These are phyloP conservation scores for Barnettozyma californica DNA, from an alignment of 805 yeast species.

Conservation along the genomic window DNA sequence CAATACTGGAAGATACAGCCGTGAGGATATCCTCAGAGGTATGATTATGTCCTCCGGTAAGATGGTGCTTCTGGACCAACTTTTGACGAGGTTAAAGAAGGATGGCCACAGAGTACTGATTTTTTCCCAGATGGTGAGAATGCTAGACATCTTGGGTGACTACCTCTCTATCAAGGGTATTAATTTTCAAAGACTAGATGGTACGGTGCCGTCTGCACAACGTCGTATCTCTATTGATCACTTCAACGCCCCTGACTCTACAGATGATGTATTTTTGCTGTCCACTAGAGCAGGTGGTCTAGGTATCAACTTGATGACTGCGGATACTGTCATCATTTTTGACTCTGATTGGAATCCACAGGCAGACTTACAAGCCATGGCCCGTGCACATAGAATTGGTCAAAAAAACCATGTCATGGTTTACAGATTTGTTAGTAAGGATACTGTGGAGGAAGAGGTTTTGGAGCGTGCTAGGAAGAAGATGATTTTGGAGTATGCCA, in stretches of 20 bases:
- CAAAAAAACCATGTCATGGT: conserved; percentile 98
- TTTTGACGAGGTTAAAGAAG: conserved; percentile 73
- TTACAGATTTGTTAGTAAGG: conserved; percentile 94
- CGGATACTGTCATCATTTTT: conserved; percentile 96
- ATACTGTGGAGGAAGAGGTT: conserved; percentile 96
- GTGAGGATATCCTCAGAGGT: conserved; percentile 83
- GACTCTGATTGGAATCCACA: conserved; percentile 99
- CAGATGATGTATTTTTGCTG: conserved; percentile 83
- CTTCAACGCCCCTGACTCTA: conserved; percentile 88
- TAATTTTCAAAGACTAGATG: conserved; percentile 89
- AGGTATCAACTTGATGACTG: conserved; percentile 98
- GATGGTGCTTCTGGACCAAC: conserved; percentile 91
- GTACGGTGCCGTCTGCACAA: conserved; percentile 92
- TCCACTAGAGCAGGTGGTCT: conserved; percentile 98
- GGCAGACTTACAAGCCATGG: conserved; percentile 99
- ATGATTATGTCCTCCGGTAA: conserved; percentile 97
- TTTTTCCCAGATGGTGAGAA: conserved; percentile 95
- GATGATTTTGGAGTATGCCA: conserved; percentile 97
- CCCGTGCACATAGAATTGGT: conserved; percentile 99
- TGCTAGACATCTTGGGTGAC: conserved; percentile 92
- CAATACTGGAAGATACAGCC: conserved; percentile 37
- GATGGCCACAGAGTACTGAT: conserved; percentile 96
- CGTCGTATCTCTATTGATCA: conserved; percentile 95
- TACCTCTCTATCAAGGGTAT: conserved; percentile 83
- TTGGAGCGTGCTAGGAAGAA: conserved; percentile 94